phyloP scores from a whole-genome alignment of 1,139 yeast species.

The Hanseniaspora sp. region DNA sequence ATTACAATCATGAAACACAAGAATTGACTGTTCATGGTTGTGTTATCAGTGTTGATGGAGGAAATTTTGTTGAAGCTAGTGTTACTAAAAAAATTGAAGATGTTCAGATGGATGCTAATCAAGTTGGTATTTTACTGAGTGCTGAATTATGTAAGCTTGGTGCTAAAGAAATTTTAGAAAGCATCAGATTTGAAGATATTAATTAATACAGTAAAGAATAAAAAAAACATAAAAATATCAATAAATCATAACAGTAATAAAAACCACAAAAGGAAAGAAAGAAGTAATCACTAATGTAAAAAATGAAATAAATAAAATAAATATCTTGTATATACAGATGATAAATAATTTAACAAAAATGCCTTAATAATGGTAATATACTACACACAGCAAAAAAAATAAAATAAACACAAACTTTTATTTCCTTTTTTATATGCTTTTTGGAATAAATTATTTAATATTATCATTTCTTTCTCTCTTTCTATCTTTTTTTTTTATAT shows the following conservation, averaged over 20 bases:
- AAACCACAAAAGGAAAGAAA: not conserved
- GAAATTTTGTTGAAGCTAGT: slow-evolving; percentile 44
- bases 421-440: too few relatives aligned
- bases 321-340: not conserved
- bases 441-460: too few relatives aligned
- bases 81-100: slow-evolving; percentile 24
- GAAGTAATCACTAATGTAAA: not conserved
- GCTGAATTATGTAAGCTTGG: slow-evolving; percentile 57
- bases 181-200: slow-evolving; percentile 60
- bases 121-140: slow-evolving; percentile 56
- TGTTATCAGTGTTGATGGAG: slow-evolving; percentile 80
- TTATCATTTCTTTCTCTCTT: too few relatives aligned
- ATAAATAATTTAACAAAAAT: not conserved
- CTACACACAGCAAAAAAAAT: too few relatives aligned
- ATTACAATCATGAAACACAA: slow-evolving; percentile 38
- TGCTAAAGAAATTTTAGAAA: slow-evolving; percentile 72
- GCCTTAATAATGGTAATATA: too few relatives aligned
- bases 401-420: too few relatives aligned
- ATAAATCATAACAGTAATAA: not conserved
- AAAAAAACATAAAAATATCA: not conserved
- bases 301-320: not conserved
- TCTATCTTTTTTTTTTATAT: slow-evolving; percentile 19
- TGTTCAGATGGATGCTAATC: slow-evolving; percentile 40
- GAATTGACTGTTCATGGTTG: slow-evolving; percentile 50
- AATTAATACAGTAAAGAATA: slow-evolving; percentile 21